These are phyloP conservation scores for Pseudodiploospora longispora DNA, from an alignment of 2,329 filamentous ascomycete genomes.

Conservation along the genomic window DNA sequence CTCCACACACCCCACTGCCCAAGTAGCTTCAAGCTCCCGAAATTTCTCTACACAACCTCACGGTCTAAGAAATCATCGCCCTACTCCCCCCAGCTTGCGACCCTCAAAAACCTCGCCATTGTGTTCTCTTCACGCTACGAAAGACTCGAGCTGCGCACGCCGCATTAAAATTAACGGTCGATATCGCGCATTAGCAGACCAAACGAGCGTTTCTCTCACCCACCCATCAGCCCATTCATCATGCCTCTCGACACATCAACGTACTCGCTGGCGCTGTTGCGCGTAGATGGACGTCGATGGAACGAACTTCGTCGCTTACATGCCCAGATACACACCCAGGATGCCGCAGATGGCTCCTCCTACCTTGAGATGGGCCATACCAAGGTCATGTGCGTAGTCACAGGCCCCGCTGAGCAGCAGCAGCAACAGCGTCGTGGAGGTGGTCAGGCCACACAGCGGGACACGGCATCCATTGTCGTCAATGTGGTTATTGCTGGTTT, in stretches of 20 bases:
- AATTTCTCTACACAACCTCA: too few relatives aligned
- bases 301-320: conserved; percentile 88
- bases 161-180: too few relatives aligned
- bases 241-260: conserved; percentile 96
- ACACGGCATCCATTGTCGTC: conserved; percentile 58
- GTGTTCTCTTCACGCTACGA: too few relatives aligned
- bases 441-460: conserved; percentile 32
- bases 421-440: conserved; percentile 24
- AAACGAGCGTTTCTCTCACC: background rate
- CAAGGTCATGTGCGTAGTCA: conserved; percentile 87
- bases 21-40: too few relatives aligned
- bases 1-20: too few relatives aligned
- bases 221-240: background rate
- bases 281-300: conserved; percentile 83
- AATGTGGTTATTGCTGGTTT: conserved; percentile 84
- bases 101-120: too few relatives aligned
- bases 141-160: too few relatives aligned
- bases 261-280: conserved; percentile 77
- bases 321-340: conserved; percentile 85
- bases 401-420: conserved; percentile 67
- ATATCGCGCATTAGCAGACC: background rate
- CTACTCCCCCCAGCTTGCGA: too few relatives aligned
- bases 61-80: too few relatives aligned
- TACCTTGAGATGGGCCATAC: conserved; percentile 98
- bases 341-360: conserved; percentile 83